Conservation (phyloP, 345 rosid genomes). For the Zanthoxylum bungeanum region DNA sequence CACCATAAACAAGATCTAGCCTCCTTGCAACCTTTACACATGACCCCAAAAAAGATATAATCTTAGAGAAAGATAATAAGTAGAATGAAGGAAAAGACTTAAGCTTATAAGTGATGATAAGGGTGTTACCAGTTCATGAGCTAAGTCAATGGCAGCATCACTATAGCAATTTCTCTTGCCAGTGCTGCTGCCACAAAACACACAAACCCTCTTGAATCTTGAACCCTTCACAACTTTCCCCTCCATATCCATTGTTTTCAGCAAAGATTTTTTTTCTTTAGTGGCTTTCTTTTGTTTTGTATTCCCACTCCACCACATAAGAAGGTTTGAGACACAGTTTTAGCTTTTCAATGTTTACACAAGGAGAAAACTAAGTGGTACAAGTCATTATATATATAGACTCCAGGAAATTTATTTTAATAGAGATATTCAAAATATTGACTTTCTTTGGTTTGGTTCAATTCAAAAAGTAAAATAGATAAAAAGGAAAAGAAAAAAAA, state of each 20-base stretch:
- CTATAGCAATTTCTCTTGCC: conserved; percentile 78
- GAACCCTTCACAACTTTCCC: conserved; percentile 33
- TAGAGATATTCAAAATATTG: neutral
- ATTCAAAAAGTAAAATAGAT: neutral
- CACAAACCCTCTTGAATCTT: conserved; percentile 79
- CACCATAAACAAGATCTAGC: conserved; percentile 89
- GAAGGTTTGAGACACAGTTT: neutral
- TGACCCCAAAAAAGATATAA: neutral
- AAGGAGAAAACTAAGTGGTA: neutral
- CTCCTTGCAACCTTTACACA: conserved; percentile 54
- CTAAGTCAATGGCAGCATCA: conserved; percentile 80
- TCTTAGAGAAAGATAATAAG: neutral
- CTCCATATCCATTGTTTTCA: conserved; percentile 20
- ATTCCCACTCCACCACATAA: neutral
- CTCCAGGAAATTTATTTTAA: neutral
- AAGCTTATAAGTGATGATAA: neutral
- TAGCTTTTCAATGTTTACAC: conserved; percentile 21
- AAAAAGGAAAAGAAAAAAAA: neutral
- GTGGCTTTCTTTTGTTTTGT: neutral
- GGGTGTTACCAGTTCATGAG: conserved; percentile 75
- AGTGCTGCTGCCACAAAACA: conserved; percentile 80
- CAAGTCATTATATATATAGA: conserved; percentile 16
- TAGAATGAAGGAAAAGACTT: neutral
- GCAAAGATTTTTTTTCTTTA: neutral
- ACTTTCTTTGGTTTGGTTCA: neutral